These are phyloP conservation scores for Pseudogymnoascus verrucosus DNA, from an alignment of 2,329 filamentous ascomycete species.

Conservation along the genomic window DNA sequence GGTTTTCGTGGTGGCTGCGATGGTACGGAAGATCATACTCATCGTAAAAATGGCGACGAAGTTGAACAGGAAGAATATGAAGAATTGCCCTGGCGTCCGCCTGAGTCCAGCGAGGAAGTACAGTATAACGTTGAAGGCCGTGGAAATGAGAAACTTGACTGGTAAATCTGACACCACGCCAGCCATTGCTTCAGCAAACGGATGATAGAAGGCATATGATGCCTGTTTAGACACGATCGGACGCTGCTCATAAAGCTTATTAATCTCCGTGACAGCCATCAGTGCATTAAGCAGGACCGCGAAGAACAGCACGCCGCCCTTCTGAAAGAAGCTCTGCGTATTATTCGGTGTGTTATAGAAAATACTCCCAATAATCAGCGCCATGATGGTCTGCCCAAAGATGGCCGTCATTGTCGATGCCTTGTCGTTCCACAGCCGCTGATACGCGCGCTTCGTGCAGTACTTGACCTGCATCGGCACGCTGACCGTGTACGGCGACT, in stretches of 20 bases:
- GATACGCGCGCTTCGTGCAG: slow-evolving; percentile 72
- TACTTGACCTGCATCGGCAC: slow-evolving; percentile 66
- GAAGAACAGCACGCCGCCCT: slow-evolving; percentile 58
- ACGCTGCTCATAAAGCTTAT: slow-evolving; percentile 55
- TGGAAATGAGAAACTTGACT: slow-evolving; percentile 44
- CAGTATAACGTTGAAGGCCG: slow-evolving; percentile 46
- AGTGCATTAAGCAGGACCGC: slow-evolving; percentile 58
- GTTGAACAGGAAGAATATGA: slow-evolving; percentile 73
- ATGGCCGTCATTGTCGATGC: slow-evolving; percentile 12
- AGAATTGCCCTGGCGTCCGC: slow-evolving; percentile 66
- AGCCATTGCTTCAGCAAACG: slow-evolving; percentile 45
- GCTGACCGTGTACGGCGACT: slow-evolving; percentile 76
- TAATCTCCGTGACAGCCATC: slow-evolving; percentile 52
- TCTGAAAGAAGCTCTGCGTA: slow-evolving; percentile 49
- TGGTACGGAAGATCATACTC: slow-evolving; percentile 77
- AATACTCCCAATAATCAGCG: slow-evolving; percentile 52
- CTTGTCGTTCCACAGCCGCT: slow-evolving; percentile 51
- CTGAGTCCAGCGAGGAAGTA: slow-evolving; percentile 76
- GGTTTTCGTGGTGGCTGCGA: slow-evolving; percentile 64
- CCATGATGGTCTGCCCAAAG: slow-evolving; percentile 37
- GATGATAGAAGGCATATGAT: slow-evolving; percentile 40
- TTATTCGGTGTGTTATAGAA: slow-evolving; percentile 50
- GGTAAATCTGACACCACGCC: slow-evolving; percentile 49
- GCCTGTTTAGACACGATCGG: slow-evolving; percentile 41
- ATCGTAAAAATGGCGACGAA: slow-evolving; percentile 66